phyloP scores from a whole-genome alignment of 345 rosid species.

The Raphanus raphanistrum region DNA sequence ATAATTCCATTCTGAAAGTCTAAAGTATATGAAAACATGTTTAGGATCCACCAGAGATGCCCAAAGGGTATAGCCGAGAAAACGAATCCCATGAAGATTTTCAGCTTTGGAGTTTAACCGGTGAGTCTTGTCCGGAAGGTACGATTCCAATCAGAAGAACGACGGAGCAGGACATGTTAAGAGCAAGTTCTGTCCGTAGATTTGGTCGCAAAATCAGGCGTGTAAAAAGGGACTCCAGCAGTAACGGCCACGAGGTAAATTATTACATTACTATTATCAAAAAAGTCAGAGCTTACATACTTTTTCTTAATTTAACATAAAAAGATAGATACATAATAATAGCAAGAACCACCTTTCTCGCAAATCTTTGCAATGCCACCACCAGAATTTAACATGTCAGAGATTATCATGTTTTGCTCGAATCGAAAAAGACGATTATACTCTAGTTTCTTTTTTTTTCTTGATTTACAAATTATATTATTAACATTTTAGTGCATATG shows the following conservation, averaged over 20 bases:
- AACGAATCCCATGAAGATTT: constrained; percentile 47
- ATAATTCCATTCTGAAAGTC: not conserved
- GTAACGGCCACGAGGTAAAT: constrained; percentile 91
- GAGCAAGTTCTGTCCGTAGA: constrained; percentile 68
- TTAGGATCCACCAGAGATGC: constrained; percentile 87
- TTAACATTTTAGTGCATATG: not conserved
- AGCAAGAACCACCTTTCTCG: constrained; percentile 39
- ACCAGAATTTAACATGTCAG: constrained; percentile 41
- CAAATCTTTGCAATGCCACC: constrained; percentile 66
- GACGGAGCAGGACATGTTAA: constrained; percentile 70
- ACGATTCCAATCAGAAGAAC: constrained; percentile 95
- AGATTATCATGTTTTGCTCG: constrained; percentile 15
- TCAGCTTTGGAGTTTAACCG: constrained; percentile 79
- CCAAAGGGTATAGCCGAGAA: constrained; percentile 49
- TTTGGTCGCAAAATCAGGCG: constrained; percentile 77
- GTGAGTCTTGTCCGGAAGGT: constrained; percentile 85
- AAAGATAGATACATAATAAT: constrained; percentile 28
- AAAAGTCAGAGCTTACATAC: constrained; percentile 31
- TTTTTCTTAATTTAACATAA: constrained; percentile 48
- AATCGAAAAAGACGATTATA: constrained; percentile 58
- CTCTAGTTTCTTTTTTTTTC: not conserved
- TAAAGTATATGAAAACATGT: constrained; percentile 28
- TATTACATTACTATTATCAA: constrained; percentile 2
- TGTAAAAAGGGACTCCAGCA: constrained; percentile 74
- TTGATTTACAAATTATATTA: not conserved